These are phyloP conservation scores for Heliamphora pulchella DNA, from an alignment of 179 eudicot species.

Conservation along the genomic window DNA sequence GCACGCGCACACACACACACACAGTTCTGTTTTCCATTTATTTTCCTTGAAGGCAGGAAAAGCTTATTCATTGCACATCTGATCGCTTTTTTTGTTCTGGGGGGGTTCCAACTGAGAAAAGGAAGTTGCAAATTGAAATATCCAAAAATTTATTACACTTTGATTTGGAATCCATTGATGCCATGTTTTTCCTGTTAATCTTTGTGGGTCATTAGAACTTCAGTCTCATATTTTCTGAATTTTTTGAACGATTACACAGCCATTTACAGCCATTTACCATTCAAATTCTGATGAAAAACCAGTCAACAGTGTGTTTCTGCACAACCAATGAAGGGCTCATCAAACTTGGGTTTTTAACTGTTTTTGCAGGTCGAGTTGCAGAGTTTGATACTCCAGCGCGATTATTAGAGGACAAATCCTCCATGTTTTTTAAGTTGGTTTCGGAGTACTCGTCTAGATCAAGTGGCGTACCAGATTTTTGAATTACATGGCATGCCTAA, in stretches of 20 bases:
- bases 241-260: not conserved
- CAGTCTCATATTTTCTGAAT: not conserved
- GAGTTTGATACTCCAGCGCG: conserved; percentile 80
- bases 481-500: not conserved
- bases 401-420: conserved; percentile 73
- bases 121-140: not conserved
- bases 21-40: not conserved
- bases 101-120: no score
- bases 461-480: conserved; percentile 50
- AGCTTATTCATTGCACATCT: not conserved
- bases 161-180: not conserved
- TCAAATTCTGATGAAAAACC: not conserved
- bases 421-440: conserved; percentile 88
- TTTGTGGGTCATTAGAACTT: not conserved
- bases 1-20: no score
- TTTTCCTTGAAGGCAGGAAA: not conserved
- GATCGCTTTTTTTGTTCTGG: no score
- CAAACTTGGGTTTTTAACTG: conserved; percentile 1
- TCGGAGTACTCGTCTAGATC: conserved; percentile 87
- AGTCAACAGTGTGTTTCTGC: not conserved
- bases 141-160: not conserved
- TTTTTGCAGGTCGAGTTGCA: conserved; percentile 74
- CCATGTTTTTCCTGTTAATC: not conserved
- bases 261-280: not conserved
- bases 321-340: conserved; percentile 1